Evolutionary conservation across 306 rosid genomes (phyloP).

Genomic region (Fagus crenata): DNA sequence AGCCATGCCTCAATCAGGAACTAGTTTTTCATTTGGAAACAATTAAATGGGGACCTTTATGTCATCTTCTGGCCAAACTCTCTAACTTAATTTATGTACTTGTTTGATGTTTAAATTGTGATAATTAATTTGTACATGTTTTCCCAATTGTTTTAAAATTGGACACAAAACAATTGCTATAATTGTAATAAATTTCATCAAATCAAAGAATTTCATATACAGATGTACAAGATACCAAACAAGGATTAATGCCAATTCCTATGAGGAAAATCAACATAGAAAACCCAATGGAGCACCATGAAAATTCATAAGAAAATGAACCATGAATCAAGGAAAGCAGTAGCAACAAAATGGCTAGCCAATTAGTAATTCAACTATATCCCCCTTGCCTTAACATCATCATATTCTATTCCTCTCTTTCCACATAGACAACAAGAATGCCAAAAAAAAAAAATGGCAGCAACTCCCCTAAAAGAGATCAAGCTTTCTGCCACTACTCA

Average conservation of each 20-base stretch:
- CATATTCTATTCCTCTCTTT: background rate
- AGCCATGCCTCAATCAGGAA: background rate
- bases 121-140: background rate
- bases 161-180: background rate
- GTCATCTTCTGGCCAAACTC: background rate
- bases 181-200: background rate
- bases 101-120: background rate
- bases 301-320: background rate
- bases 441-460: background rate
- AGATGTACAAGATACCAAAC: background rate
- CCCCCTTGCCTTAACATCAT: background rate
- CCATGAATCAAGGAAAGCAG: background rate
- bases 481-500: background rate
- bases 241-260: background rate
- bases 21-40: background rate
- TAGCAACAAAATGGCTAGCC: background rate
- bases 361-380: background rate
- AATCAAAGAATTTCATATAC: background rate
- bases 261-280: background rate
- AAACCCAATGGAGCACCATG: background rate
- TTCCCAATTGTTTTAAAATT: background rate
- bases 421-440: background rate
- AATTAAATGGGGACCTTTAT: background rate
- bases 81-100: background rate
- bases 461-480: background rate